Base-by-base conservation (phyloP, 306 rosid genomes). In the Fragaria nilgerrensis region DNA sequence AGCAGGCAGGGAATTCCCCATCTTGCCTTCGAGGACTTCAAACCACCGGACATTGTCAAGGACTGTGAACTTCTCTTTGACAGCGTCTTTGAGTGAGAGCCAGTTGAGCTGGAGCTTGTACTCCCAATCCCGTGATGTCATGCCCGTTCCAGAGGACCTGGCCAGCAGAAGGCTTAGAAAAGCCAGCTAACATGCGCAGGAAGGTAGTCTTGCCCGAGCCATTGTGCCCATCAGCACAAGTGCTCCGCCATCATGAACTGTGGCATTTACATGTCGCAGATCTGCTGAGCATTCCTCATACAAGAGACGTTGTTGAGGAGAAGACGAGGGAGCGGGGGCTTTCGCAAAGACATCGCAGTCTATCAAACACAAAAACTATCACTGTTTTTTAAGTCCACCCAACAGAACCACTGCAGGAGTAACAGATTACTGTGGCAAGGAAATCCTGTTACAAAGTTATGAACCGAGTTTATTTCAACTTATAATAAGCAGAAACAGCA, bases 121-220 rank as follows among this genome's bases (percentile, higher is more conserved):
- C 83, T 67, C 88, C 88, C 4, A 97, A 91, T 48, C 87, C 68
- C 70, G 87, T 86, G 56, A 90, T 85, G 80, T 91, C 81, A 63
- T 93, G 97, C 13, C 97, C 97, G 58, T 93, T 91, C 98, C 98
- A n/a, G 27, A 91, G 96, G 75, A 93, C 79, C 83, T 90, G 86
- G 12, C 98, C 96, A 0, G 96, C 92, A 15, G 98, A 89, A 58
- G 97, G 98, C 11, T 89, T 90, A 13, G 89, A 84, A 82, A 93
- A 93, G 65, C 97, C 97, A 9, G 98, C 98, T 66, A 91, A 75
- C 98, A 93, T 88, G 36, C 91, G 90, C 68, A 93, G 84, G 73
- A 93, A 93, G 49, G 98, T 93, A 4, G 93, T 63, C 89, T 93
- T 93, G 14, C 97, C 97, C 0, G 97, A 93, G 27, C 98, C 96